These are phyloP conservation scores for Brassica hybrid DNA, from an alignment of 441 rosid species.

Conservation along the genomic window DNA sequence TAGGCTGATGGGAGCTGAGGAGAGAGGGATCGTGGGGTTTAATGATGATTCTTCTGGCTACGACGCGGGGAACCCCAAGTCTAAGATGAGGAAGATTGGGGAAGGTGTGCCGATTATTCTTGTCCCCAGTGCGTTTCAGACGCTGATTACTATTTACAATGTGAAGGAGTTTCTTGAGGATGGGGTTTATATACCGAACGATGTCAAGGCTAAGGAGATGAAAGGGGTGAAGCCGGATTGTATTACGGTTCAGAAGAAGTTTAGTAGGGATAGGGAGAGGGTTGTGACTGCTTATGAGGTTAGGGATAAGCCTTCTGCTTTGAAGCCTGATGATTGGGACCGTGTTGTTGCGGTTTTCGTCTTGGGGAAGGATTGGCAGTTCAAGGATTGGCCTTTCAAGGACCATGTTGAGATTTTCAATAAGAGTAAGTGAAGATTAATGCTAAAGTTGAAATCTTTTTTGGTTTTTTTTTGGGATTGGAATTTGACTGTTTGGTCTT, in stretches of 20 bases:
- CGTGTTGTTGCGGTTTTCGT: slow-evolving; percentile 91
- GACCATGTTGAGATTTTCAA: slow-evolving; percentile 94
- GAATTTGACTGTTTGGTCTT: background rate
- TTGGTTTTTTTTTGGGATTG: slow-evolving; percentile 22
- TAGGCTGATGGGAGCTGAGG: slow-evolving; percentile 81
- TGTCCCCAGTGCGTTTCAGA: slow-evolving; percentile 94
- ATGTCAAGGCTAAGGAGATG: slow-evolving; percentile 90
- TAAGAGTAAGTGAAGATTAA: slow-evolving; percentile 60
- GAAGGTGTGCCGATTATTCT: slow-evolving; percentile 94
- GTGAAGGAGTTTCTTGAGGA: slow-evolving; percentile 95
- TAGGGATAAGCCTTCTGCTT: slow-evolving; percentile 90
- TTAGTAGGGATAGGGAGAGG: slow-evolving; percentile 87
- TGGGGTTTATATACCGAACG: slow-evolving; percentile 82
- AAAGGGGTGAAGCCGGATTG: slow-evolving; percentile 86
- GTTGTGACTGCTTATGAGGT: slow-evolving; percentile 93
- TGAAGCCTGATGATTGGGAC: slow-evolving; percentile 91
- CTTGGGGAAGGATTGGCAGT: slow-evolving; percentile 98
- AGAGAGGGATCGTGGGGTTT: slow-evolving; percentile 69
- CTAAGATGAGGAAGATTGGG: slow-evolving; percentile 80
- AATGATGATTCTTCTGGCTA: slow-evolving; percentile 56
- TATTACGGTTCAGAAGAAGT: slow-evolving; percentile 94
- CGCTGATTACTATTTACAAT: slow-evolving; percentile 85
- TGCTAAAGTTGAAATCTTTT: background rate
- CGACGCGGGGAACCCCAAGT: slow-evolving; percentile 60
- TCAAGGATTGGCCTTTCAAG: slow-evolving; percentile 98